Conservation (phyloP, 2,329 filamentous ascomycete species). For the Phoma herbarum region DNA sequence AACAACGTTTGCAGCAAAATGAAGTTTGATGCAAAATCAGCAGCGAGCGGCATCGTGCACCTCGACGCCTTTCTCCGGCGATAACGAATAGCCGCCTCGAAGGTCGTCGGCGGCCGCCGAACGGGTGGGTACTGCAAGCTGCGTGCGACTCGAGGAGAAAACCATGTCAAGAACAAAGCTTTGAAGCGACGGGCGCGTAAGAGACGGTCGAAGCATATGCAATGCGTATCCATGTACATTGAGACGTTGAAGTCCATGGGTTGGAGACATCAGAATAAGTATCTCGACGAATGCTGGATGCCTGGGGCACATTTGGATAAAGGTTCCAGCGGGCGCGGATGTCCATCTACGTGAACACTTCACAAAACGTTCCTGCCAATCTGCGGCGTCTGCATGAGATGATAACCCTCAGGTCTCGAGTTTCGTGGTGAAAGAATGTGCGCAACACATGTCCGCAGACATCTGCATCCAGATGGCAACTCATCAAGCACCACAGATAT, state of each 20-base stretch:
- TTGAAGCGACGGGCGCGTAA: neutral
- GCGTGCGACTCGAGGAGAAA: slow-evolving; percentile 3
- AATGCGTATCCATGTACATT: neutral
- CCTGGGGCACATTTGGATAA: slow-evolving; percentile 4
- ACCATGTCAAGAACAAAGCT: neutral
- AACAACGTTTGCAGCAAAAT: no score
- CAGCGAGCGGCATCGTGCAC: neutral
- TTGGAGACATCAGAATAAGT: neutral
- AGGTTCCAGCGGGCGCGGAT: neutral
- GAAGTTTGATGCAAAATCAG: neutral
- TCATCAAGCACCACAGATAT: neutral
- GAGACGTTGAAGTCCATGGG: neutral
- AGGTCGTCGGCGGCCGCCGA: slow-evolving; percentile 16
- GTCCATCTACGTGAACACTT: neutral
- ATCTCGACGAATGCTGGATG: neutral
- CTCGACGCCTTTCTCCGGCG: neutral
- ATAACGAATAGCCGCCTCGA: slow-evolving; percentile 1
- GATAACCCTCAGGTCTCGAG: neutral
- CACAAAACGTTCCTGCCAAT: neutral
- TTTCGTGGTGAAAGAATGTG: neutral
- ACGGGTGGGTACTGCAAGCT: slow-evolving; percentile 2
- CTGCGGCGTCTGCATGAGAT: neutral
- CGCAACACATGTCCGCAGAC: neutral
- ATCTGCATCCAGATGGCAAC: neutral
- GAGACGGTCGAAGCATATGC: neutral